Conservation (phyloP, 345 rosid genomes). For the Dovyalis caffra region DNA sequence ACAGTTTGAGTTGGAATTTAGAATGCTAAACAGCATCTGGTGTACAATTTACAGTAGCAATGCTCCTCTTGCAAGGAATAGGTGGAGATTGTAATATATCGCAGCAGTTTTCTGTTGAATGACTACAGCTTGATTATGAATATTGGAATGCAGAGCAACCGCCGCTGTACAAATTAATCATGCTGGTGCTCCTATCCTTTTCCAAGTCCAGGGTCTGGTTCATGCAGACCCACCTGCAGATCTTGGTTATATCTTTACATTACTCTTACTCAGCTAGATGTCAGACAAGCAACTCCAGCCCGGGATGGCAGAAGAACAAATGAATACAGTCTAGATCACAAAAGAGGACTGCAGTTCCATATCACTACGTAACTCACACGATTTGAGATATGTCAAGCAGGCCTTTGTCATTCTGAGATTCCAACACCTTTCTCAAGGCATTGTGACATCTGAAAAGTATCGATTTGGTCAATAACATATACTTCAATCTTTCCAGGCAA, state of each 20-base stretch:
- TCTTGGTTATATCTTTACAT: background rate
- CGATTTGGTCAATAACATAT: background rate
- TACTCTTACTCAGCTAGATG: background rate
- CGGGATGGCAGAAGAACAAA: background rate
- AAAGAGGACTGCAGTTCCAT: background rate
- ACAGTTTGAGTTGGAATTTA: background rate
- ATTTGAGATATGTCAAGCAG: conserved; percentile 26
- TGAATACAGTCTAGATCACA: background rate
- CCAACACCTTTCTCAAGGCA: conserved; percentile 64
- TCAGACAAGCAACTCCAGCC: background rate
- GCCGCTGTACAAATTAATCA: background rate
- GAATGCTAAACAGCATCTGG: background rate
- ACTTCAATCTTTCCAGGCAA: background rate
- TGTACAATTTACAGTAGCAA: background rate
- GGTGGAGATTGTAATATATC: background rate
- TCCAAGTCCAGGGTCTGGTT: background rate
- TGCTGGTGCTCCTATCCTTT: background rate
- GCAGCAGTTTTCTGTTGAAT: background rate
- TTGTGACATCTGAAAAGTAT: conserved; percentile 52
- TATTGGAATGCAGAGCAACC: background rate
- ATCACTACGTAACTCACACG: conserved; percentile 26
- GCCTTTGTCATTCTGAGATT: conserved; percentile 35
- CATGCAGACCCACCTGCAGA: background rate
- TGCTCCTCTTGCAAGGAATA: background rate
- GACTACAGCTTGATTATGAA: background rate